phyloP scores from a whole-genome alignment of 1,139 yeast genomes.

The Protomyces gravidus region DNA sequence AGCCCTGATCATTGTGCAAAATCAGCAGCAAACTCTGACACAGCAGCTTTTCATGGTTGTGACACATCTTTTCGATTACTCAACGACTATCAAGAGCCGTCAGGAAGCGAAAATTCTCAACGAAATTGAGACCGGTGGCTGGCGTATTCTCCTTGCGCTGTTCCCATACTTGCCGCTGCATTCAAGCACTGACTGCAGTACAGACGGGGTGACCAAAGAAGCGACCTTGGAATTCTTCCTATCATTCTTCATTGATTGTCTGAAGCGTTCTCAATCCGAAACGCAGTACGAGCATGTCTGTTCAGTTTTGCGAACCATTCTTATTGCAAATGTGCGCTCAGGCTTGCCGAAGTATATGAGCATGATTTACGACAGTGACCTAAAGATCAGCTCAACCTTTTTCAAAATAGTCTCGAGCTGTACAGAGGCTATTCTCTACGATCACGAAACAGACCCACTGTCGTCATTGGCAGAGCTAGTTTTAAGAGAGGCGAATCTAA shows the following conservation, averaged over 20 bases:
- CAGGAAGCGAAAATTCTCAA: neutral
- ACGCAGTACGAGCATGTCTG: neutral
- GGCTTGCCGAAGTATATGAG: neutral
- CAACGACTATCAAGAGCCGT: neutral
- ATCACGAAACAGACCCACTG: neutral
- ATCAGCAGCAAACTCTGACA: neutral
- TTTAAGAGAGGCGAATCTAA: neutral
- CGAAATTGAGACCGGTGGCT: neutral
- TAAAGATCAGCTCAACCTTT: neutral
- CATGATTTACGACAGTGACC: neutral
- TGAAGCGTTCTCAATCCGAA: neutral
- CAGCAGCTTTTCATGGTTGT: neutral
- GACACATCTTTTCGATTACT: neutral
- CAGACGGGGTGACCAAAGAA: neutral
- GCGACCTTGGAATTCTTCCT: neutral
- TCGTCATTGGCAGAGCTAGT: neutral
- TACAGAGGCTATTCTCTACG: neutral
- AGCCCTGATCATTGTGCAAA: neutral
- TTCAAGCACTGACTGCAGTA: neutral
- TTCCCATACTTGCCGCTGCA: neutral
- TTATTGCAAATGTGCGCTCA: neutral
- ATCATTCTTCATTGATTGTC: neutral
- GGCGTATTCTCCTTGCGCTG: neutral
- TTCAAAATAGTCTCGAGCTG: neutral
- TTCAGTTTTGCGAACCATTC: neutral